Base-by-base conservation (phyloP, 495 filamentous ascomycete genomes). In the Hypoxylon trugodes region DNA sequence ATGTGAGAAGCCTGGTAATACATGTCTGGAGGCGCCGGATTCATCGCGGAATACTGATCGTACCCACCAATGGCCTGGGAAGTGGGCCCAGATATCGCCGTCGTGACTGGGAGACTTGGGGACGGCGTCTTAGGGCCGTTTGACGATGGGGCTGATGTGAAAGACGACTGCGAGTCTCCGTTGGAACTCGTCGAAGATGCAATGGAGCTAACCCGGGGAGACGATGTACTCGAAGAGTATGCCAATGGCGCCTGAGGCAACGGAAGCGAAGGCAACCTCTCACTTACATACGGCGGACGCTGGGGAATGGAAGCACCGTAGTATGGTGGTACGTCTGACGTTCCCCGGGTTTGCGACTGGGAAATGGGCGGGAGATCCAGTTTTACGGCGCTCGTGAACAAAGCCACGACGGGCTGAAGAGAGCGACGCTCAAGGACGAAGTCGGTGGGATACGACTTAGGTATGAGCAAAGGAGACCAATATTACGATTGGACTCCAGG, bases 361-460 rank as follows among this genome's bases (percentile, higher is more conserved):
- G 91, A 89, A 71, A 94, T 89, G 83, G 91, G 90, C 77, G 93
- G 91, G 80, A 95, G 89, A 92, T 96, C 93, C 93, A 97, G 93
- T 84, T 96, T 97, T 90, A 85, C 93, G 92, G 88, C 92, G 80
- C 85, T 84, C 73, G 49, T 50, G 18, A 36, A 49, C 19, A 61
- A 54, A 36, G 62, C 54, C 32, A 73, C 59, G 65, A 72, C 65
- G 74, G 69, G 78, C 73, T 71, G 69, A 76, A 66, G 13, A 28
- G 21, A 57, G 16, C n/a, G 13, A 54, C 37, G 28, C 53, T 62
- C 45, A 53, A 43, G 52, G 37, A 62, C 45, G n/a, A 54, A 59
- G 64, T 50, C 64, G 58, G 59, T 43, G 24, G 22, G 42, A 58
- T 8, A 57, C 58, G 58, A 62, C 58, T 42, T 54, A 51, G 33